phyloP scores from a whole-genome alignment of 2,329 filamentous ascomycete genomes.

The Xylariaceae sp. region DNA sequence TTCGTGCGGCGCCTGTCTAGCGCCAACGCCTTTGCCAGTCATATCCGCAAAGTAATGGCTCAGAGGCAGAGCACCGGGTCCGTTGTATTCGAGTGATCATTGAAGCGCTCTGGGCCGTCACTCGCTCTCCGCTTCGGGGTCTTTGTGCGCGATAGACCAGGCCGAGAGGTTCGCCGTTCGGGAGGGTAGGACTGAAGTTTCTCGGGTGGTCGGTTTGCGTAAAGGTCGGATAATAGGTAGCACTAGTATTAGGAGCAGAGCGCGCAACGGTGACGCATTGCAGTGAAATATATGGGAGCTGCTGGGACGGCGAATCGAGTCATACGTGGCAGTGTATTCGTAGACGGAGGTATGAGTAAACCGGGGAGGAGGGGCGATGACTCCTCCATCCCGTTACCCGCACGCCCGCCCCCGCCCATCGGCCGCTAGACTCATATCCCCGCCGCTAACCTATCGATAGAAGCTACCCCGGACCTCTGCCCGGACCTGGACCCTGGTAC shows the following conservation, averaged over 20 bases:
- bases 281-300: not conserved
- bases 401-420: no score
- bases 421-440: no score
- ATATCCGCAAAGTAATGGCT: conserved; percentile 29
- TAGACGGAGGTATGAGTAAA: conserved; percentile 1
- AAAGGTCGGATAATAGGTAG: no score
- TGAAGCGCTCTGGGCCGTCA: conserved; percentile 1
- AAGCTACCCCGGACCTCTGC: no score
- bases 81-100: conserved; percentile 22
- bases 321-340: not conserved
- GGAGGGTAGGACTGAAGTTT: not conserved
- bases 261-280: not conserved
- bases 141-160: not conserved
- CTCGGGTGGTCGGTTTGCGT: no score
- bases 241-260: not conserved
- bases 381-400: no score
- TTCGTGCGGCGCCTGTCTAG: conserved; percentile 65
- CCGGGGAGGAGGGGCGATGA: conserved; percentile 1
- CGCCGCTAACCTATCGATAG: no score
- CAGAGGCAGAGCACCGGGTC: conserved; percentile 6
- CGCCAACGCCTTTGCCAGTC: conserved; percentile 42
- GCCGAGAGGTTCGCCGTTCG: not conserved
- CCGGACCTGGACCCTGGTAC: no score
- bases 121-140: no score
- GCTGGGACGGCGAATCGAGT: not conserved